Conservation (phyloP, 2,329 filamentous ascomycete species). For the Colletotrichum scovillei region DNA sequence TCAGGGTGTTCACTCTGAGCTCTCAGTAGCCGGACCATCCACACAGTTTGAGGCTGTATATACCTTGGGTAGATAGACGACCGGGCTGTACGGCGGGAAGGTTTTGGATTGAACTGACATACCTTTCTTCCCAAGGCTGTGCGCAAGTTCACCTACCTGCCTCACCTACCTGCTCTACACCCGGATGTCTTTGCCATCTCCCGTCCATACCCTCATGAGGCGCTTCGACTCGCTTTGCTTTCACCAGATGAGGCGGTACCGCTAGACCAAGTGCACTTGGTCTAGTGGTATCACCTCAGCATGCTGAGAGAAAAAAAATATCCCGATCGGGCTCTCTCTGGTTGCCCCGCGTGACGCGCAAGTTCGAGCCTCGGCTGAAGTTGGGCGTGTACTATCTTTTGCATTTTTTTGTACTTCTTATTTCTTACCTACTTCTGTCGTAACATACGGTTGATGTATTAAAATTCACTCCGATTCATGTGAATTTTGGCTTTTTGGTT, state of each 20-base stretch:
- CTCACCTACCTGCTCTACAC: background rate
- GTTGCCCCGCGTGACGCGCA: conserved; percentile 15
- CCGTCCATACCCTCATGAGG: background rate
- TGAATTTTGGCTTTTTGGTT: too few species aligned
- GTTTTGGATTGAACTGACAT: background rate
- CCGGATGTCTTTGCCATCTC: background rate
- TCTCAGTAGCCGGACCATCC: background rate
- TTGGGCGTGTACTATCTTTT: conserved; percentile 10
- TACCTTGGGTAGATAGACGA: background rate
- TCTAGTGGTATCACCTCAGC: background rate
- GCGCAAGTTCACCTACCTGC: background rate
- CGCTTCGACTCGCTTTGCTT: background rate
- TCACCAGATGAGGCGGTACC: background rate
- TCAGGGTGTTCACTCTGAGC: background rate
- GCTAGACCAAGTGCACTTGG: background rate
- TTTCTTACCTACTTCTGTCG: background rate
- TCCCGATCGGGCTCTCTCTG: conserved; percentile 7
- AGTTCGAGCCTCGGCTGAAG: background rate
- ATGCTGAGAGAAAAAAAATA: conserved; percentile 7
- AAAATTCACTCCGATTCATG: too few species aligned
- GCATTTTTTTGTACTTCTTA: background rate
- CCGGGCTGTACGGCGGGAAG: background rate
- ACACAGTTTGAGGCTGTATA: background rate
- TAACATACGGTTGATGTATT: background rate
- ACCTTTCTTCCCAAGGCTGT: background rate